Conservation (phyloP, 2,329 filamentous ascomycete genomes). For the Cyclaneusma minus region DNA sequence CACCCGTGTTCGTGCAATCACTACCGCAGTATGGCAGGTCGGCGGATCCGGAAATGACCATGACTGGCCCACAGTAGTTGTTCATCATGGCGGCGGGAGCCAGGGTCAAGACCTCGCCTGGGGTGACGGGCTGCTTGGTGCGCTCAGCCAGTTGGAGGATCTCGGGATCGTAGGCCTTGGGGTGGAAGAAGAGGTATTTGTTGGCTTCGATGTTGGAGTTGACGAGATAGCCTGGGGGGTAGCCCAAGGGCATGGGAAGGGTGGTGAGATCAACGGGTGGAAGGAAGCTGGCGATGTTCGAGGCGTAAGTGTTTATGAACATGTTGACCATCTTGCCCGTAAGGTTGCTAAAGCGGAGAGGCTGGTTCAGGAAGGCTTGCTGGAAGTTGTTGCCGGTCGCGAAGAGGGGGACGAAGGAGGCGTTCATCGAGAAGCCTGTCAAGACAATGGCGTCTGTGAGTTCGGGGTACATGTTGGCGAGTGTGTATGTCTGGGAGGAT, state of each 20-base stretch:
- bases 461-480: slow-evolving; percentile 34
- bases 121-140: slow-evolving; percentile 38
- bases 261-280: slow-evolving; percentile 6
- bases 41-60: slow-evolving; percentile 38
- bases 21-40: slow-evolving; percentile 46
- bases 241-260: slow-evolving; percentile 15
- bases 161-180: slow-evolving; percentile 36
- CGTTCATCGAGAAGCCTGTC: slow-evolving; percentile 40
- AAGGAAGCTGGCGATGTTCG: slow-evolving; percentile 5
- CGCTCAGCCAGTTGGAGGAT: slow-evolving; percentile 29
- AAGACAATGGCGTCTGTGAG: slow-evolving; percentile 42
- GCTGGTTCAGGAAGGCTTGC: slow-evolving; percentile 20
- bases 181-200: slow-evolving; percentile 35
- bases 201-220: slow-evolving; percentile 28
- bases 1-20: slow-evolving; percentile 33
- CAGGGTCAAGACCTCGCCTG: slow-evolving; percentile 43
- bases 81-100: slow-evolving; percentile 22
- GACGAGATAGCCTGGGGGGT: slow-evolving; percentile 36
- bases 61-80: slow-evolving; percentile 34
- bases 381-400: slow-evolving; percentile 30
- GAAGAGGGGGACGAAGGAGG: slow-evolving; percentile 27
- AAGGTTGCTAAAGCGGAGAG: slow-evolving; percentile 20
- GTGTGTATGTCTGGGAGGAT: slow-evolving; percentile 37
- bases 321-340: slow-evolving; percentile 9
- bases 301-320: slow-evolving; percentile 7